Percentiles rank a stretch among this genome's conserved stretches.
phyloP scores from a whole-genome alignment of 176 grass and related monocot genomes.

The Eragrostis nindensis region DNA sequence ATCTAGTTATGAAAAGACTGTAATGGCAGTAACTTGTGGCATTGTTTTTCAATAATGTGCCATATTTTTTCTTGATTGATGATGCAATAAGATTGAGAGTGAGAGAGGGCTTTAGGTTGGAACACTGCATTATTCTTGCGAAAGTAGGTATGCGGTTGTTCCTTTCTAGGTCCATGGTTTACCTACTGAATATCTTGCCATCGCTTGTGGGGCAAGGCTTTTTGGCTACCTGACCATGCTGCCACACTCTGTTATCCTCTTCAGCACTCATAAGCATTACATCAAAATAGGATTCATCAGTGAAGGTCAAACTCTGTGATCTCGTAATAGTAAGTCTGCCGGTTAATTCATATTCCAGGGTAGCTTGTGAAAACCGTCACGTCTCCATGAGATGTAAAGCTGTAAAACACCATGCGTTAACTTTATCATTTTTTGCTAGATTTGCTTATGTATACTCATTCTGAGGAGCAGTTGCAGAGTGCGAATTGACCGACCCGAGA shows the following conservation, averaged over 20 bases:
- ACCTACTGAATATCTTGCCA: slow-evolving; percentile 82
- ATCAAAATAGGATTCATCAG: slow-evolving; percentile 12
- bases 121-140: slow-evolving; percentile 51
- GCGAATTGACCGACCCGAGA: not conserved
- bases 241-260: slow-evolving; percentile 15
- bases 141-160: slow-evolving; percentile 76
- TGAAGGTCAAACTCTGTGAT: slow-evolving; percentile 8
- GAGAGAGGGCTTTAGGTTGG: slow-evolving; percentile 62
- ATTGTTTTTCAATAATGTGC: slow-evolving; percentile 18
- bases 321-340: not conserved
- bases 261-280: slow-evolving; percentile 9
- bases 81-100: slow-evolving; percentile 51
- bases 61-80: slow-evolving; percentile 32
- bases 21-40: slow-evolving; percentile 21
- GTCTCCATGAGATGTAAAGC: too few species aligned
- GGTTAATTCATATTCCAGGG: too few species aligned
- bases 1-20: not conserved
- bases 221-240: slow-evolving; percentile 26
- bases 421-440: not conserved
- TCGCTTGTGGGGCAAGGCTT: slow-evolving; percentile 69
- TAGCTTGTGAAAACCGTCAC: too few species aligned
- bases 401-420: not conserved
- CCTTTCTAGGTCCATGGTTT: slow-evolving; percentile 86
- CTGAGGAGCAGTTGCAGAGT: slow-evolving; percentile 21
- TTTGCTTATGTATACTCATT: not conserved